phyloP scores from a whole-genome alignment of 1,284 basidiomycete species.

The Moesziomyces aphidis region DNA sequence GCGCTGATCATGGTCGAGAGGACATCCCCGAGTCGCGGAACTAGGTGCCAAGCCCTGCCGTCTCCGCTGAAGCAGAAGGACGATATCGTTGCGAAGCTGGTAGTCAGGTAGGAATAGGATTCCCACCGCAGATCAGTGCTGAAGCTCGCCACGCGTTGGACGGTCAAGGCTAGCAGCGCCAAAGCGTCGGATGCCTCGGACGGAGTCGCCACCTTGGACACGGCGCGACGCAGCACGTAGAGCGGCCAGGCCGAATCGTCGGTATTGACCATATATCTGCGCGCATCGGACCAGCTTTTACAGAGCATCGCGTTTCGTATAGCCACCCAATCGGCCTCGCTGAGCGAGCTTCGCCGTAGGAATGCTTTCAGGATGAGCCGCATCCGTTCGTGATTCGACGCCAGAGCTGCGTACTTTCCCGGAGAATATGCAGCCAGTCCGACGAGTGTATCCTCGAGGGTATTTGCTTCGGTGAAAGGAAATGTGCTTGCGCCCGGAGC shows the following conservation, averaged over 20 bases:
- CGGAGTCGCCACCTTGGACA: constrained; percentile 14
- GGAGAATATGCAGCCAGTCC: constrained; percentile 1
- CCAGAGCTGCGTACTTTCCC: not conserved
- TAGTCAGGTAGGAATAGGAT: constrained; percentile 4
- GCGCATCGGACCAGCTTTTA: constrained; percentile 23
- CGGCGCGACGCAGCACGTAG: constrained; percentile 14
- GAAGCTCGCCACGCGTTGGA: not conserved
- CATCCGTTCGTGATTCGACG: not conserved
- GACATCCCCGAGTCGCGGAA: constrained; percentile 19
- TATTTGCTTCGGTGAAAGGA: constrained; percentile 9
- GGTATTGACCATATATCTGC: constrained; percentile 27
- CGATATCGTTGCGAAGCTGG: constrained; percentile 13
- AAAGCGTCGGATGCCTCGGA: constrained; percentile 36
- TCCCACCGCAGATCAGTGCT: no score
- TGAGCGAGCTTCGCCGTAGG: not conserved
- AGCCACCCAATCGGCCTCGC: constrained; percentile 9
- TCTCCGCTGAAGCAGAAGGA: not conserved
- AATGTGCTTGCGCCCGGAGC: constrained; percentile 8
- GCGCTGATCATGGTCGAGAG: constrained; percentile 6
- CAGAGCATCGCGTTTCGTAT: constrained; percentile 36
- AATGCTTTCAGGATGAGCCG: constrained; percentile 1
- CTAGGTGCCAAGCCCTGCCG: constrained; percentile 15
- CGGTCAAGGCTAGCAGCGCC: constrained; percentile 12
- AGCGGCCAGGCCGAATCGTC: constrained; percentile 25
- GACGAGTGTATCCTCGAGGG: constrained; percentile 10